Evolutionary conservation across 2,329 filamentous ascomycete species (phyloP), one percentile per base, ranked within the genome.

Genomic region (Paecilomyces sp.): DNA sequence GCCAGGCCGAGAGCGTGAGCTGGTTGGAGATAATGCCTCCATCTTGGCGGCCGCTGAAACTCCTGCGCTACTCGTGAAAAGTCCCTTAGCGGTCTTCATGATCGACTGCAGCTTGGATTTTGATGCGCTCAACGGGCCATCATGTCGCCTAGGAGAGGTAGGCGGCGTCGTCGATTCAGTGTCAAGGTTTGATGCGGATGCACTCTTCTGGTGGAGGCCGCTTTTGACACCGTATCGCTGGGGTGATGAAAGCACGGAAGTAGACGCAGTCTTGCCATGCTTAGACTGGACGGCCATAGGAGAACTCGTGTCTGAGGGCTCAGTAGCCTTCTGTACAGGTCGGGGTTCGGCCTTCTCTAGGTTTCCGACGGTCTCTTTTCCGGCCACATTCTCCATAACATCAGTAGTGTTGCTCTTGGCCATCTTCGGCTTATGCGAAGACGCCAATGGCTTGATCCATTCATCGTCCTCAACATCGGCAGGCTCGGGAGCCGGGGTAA

Each of bases 51-150:
- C 81, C 54, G 83, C 83, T 62, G 83, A 84, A 12, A 81, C 74
- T 53, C 81, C 79, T 60, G 81, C 85, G 62, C 83, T 93, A 65
- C 89, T 95, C 18, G 88, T 91, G 63, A 97, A 88, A 55, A 97
- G 84, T 13, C 88, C 90, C 73, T 90, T 93, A 3, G 92, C 94
- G 58, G 88, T 90, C 75, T 92, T 92, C 67, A 97, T 80, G 61
- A 96, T 92, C 9, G 92, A 96, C 54, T 93, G 95, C 55, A 97
- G 81, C 71, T 92, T 95, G 69, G 90, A 91, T 77, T 96, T 97
- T 30, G 94, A 92, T 57, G 94, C 91, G 74, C 92, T 96, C 61
- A 97, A 75, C 4, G 91, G 91, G 60, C 89, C 93, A 65, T 95
- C 92, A 77, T 72, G 83, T 77, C 72, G 82, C 66, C 66, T 72